These are phyloP conservation scores for Balansia obtecta DNA, from an alignment of 2,329 filamentous ascomycete species.

Conservation along the genomic window DNA sequence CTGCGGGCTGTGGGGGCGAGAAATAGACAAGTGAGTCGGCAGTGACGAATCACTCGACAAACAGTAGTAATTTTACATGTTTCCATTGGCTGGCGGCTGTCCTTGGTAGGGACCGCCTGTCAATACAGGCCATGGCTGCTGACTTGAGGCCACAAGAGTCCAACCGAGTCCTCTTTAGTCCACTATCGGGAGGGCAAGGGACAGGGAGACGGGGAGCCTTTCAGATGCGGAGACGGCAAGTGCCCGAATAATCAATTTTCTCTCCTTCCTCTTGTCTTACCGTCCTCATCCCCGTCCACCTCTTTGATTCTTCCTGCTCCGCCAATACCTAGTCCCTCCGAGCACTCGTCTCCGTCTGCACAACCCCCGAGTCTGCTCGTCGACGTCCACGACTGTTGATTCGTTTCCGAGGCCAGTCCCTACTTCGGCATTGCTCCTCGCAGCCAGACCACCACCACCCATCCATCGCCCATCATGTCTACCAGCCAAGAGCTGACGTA, in stretches of 20 bases:
- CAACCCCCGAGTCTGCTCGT: no score
- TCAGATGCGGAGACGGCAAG: neutral
- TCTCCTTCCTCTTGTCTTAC: neutral
- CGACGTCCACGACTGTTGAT: neutral
- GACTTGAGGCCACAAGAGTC: neutral
- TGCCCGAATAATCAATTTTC: neutral
- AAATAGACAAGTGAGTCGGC: no score
- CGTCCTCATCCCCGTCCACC: slow-evolving; percentile 4
- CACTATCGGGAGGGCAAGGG: neutral
- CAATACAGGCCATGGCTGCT: neutral
- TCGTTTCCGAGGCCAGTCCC: neutral
- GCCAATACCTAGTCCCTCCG: no score
- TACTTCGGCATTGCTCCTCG: neutral
- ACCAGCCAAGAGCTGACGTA: slow-evolving; percentile 48
- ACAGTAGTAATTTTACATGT: slow-evolving; percentile 17
- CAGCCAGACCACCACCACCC: neutral
- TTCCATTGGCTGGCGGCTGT: slow-evolving; percentile 15
- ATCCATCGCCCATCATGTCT: slow-evolving; percentile 14
- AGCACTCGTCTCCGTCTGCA: no score
- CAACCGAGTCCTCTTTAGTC: no score
- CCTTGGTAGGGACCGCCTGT: neutral
- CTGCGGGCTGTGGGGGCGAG: no score
- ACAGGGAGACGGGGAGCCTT: neutral
- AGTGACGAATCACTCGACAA: slow-evolving; percentile 14
- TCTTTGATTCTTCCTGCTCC: neutral